Percentiles rank a stretch among this genome's conserved stretches.
Conservation (phyloP, 768 basidiomycete species). For the Naganishia vaughanmartiniae region DNA sequence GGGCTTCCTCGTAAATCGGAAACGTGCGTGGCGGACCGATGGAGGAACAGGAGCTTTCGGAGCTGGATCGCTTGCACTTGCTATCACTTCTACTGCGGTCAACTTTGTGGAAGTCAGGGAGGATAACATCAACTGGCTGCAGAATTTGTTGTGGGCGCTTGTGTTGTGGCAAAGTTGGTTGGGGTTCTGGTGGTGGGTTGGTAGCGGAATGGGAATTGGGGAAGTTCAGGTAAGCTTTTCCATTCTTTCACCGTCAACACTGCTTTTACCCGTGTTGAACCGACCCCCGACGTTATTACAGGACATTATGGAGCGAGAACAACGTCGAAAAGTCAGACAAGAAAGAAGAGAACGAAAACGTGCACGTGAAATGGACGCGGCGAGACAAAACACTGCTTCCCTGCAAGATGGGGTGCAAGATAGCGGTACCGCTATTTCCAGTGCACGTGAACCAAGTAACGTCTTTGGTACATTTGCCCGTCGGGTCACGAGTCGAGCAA, state of each 20-base stretch:
- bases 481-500: slow-evolving; percentile 1
- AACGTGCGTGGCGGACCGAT: slow-evolving; percentile 91
- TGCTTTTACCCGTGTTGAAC: no score
- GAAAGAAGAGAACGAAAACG: slow-evolving; percentile 40
- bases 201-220: slow-evolving; percentile 68
- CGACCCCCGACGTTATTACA: not conserved
- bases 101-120: slow-evolving; percentile 82
- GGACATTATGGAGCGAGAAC: slow-evolving; percentile 36
- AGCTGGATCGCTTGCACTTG: slow-evolving; percentile 74
- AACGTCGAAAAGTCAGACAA: slow-evolving; percentile 41
- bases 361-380: not conserved
- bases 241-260: not conserved
- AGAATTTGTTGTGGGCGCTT: slow-evolving; percentile 81
- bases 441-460: slow-evolving; percentile 27
- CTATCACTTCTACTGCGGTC: slow-evolving; percentile 74
- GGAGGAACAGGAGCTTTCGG: slow-evolving; percentile 96
- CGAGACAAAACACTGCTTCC: slow-evolving; percentile 9
- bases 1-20: slow-evolving; percentile 85
- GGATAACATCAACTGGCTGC: slow-evolving; percentile 88
- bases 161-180: slow-evolving; percentile 94
- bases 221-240: slow-evolving; percentile 59
- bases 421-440: slow-evolving; percentile 35
- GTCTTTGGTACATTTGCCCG: slow-evolving; percentile 35
- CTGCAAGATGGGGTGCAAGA: slow-evolving; percentile 36
- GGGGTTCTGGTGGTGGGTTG: slow-evolving; percentile 99